Evolutionary conservation across 148 eudicot species (phyloP).

Genomic region (Chenopodium album): DNA sequence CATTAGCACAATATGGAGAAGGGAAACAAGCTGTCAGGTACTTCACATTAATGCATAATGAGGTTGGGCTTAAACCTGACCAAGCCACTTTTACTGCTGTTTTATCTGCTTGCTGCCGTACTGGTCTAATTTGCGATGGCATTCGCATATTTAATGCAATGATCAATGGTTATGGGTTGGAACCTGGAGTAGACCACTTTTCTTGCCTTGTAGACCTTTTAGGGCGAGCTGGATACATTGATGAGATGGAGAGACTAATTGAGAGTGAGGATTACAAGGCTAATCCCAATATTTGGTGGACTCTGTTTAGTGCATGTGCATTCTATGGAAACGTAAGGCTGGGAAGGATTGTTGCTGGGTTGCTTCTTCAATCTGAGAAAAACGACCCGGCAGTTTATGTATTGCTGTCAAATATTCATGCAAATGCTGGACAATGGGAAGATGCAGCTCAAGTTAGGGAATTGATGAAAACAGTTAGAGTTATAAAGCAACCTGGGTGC

Average conservation of each 20-base stretch:
- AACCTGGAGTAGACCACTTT: conserved; percentile 55
- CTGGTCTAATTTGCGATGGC: conserved; percentile 71
- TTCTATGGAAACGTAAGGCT: conserved; percentile 60
- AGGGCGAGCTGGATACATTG: conserved; percentile 70
- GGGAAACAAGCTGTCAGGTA: conserved; percentile 52
- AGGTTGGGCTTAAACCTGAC: conserved; percentile 49
- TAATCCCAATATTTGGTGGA: conserved; percentile 60
- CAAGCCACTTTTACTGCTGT: conserved; percentile 63
- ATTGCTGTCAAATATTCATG: conserved; percentile 69
- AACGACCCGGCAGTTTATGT: conserved; percentile 62
- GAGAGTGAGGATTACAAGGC: conserved; percentile 24
- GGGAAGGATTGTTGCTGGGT: conserved; percentile 59
- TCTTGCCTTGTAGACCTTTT: conserved; percentile 76
- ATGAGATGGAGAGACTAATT: conserved; percentile 57
- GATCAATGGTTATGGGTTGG: conserved; percentile 49
- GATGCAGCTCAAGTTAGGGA: conserved; percentile 66
- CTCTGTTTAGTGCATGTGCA: conserved; percentile 70
- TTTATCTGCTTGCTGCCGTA: conserved; percentile 81
- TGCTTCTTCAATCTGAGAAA: conserved; percentile 49
- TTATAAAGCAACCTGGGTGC: conserved; percentile 65
- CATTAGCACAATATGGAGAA: conserved; percentile 60
- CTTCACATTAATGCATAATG: conserved; percentile 52
- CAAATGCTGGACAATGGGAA: conserved; percentile 76
- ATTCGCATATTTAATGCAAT: conserved; percentile 54
- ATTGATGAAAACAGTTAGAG: conserved; percentile 56